Base-by-base conservation (phyloP, 2,329 filamentous ascomycete species). In the Exophiala mesophila region DNA sequence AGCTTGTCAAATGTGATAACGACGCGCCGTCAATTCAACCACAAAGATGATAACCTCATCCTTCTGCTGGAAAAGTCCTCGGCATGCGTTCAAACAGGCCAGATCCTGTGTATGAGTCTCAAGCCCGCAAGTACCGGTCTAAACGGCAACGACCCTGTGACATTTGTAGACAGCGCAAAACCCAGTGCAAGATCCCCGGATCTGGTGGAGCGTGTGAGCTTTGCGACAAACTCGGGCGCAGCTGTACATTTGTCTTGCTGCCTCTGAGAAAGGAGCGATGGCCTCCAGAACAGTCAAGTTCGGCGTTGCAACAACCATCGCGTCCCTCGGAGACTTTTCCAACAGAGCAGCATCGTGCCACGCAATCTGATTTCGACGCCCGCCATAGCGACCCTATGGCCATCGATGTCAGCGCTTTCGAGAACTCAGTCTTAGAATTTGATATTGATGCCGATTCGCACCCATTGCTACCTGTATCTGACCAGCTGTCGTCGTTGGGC, bases 181-280 rank as follows among this genome's bases (percentile, higher is more conserved):
- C 35, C 3, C 41, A 44, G 13, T 44, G 41, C 34, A 44, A 44
- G 34, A 44, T 44, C 18, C 34, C 35, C 8, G 35, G 19, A 24
- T 24, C 21, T 38, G 41, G 35, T 16, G 35, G 34, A 18, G 41
- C 41, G 10, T 44, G 41, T 38, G 41, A 44, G 21, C 41, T 44
- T 26, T 44, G 41, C 31, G 24, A 32, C 15, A 44, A 38, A 38
- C 41, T 44, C 19, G 17, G 15, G 9, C 41, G 41, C 24, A 29
- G 19, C 20, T 44, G 41, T 38, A 44, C 41, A 32, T 44, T 44
- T 44, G 34, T 44, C 34, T 29, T 44, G 19, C 41, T 38, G 34
- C 41, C 41, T 17, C 16, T 33, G 41, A 44, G 35, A 24, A 41
- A 26, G 20, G 29, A 41, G 32, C 17, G 39, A 24, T 21, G 30